Conservation (phyloP, 345 rosid species). For the Streptanthus diversifolius region DNA sequence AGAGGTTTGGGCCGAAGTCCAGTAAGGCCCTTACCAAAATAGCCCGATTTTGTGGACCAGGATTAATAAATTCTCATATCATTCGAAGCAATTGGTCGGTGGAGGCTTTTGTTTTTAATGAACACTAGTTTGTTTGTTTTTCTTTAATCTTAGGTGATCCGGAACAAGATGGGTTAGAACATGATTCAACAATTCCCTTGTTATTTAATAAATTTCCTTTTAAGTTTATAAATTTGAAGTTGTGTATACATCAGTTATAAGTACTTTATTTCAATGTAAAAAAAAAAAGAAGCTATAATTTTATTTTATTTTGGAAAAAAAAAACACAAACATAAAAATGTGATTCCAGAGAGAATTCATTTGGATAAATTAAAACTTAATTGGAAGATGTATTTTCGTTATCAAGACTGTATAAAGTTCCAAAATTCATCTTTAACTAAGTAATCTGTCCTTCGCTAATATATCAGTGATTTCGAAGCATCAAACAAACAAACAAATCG, state of each 20-base stretch:
- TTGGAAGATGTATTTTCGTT: neutral
- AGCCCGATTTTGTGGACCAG: neutral
- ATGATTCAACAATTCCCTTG: neutral
- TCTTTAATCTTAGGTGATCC: neutral
- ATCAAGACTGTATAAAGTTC: neutral
- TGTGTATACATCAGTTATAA: neutral
- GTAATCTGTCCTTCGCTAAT: neutral
- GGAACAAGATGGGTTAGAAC: neutral
- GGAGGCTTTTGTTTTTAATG: neutral
- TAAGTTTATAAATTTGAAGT: neutral
- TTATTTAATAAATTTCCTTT: neutral
- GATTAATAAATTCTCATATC: neutral
- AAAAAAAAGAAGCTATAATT: neutral
- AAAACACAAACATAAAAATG: neutral
- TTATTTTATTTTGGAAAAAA: neutral
- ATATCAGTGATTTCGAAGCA: neutral
- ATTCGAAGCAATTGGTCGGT: neutral
- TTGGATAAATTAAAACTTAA: neutral
- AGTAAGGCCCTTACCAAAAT: neutral
- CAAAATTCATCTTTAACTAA: neutral
- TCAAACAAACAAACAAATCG: neutral
- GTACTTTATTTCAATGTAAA: neutral
- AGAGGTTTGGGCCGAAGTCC: neutral
- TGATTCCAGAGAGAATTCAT: neutral
- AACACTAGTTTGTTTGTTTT: neutral